A percentile compares a stretch with the other conserved stretches of the same genome.
Evolutionary conservation across 768 basidiomycete species (phyloP).

Genomic region (Exidia glandulosa): DNA sequence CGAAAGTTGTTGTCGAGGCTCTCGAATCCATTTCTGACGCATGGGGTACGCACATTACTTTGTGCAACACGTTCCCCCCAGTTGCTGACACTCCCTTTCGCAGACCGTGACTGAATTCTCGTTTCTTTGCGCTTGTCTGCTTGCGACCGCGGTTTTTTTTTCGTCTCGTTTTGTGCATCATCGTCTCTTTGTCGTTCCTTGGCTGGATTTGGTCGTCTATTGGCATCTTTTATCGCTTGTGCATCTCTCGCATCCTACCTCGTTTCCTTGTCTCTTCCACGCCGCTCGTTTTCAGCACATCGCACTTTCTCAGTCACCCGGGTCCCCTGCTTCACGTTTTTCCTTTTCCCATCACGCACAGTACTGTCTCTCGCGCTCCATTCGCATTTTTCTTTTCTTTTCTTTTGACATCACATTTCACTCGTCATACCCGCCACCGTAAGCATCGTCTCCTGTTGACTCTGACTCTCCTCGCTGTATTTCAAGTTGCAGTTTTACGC

Average conservation of each 20-base stretch:
- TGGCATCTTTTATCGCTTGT: not conserved
- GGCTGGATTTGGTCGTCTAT: not conserved
- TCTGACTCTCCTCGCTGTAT: not conserved
- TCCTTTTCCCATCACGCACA: not conserved
- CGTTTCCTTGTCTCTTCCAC: not conserved
- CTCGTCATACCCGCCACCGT: not conserved
- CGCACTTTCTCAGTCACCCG: no score
- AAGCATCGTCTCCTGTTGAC: not conserved
- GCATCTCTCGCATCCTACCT: no score
- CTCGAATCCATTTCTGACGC: slow-evolving; percentile 55
- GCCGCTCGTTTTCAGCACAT: not conserved
- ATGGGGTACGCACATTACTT: slow-evolving; percentile 11
- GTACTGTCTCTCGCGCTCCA: not conserved
- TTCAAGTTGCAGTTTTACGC: not conserved
- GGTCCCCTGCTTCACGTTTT: no score
- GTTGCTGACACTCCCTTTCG: not conserved
- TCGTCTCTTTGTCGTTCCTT: not conserved
- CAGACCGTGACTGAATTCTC: not conserved
- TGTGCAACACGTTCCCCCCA: not conserved
- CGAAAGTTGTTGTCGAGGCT: slow-evolving; percentile 75
- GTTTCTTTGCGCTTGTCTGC: not conserved
- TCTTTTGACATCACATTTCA: not conserved
- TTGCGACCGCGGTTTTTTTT: no score
- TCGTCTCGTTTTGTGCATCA: not conserved
- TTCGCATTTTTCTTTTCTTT: not conserved